Conservation (phyloP, 2,329 filamentous ascomycete species). For the Calycina herbarum region DNA sequence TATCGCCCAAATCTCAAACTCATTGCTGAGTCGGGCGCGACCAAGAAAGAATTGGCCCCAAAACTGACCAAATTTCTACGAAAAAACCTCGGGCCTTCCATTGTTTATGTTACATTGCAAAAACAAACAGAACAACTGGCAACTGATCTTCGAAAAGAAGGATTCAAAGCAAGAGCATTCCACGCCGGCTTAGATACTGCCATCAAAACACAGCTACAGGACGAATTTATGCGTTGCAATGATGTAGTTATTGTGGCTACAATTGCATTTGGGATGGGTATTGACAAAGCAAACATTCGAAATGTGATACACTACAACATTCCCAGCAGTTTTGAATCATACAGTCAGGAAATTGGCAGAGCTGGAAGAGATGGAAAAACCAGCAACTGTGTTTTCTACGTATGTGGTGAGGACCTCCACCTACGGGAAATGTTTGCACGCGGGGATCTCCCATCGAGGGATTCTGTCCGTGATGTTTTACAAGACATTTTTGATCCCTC, state of each 20-base stretch:
- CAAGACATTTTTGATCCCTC: constrained; percentile 50
- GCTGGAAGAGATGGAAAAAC: constrained; percentile 54
- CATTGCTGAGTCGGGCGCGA: constrained; percentile 46
- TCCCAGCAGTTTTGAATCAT: constrained; percentile 54
- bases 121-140: constrained; percentile 51
- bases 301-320: constrained; percentile 47
- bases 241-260: constrained; percentile 53
- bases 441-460: constrained; percentile 56
- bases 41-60: constrained; percentile 47
- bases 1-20: constrained; percentile 57
- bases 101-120: constrained; percentile 62
- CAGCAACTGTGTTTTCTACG: constrained; percentile 58
- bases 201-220: constrained; percentile 48
- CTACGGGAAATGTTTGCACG: constrained; percentile 59
- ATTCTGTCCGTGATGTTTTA: constrained; percentile 50
- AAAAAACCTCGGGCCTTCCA: constrained; percentile 53
- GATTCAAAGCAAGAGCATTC: constrained; percentile 47
- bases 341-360: constrained; percentile 58
- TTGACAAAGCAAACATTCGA: constrained; percentile 56
- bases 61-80: constrained; percentile 50
- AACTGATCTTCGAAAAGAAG: constrained; percentile 37
- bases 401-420: constrained; percentile 58
- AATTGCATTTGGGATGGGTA: constrained; percentile 61
- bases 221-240: constrained; percentile 50
- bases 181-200: constrained; percentile 52